A percentile compares a stretch with the other conserved stretches of the same genome.
phyloP scores from a whole-genome alignment of 768 basidiomycete species.

The Naganishia antarctica region DNA sequence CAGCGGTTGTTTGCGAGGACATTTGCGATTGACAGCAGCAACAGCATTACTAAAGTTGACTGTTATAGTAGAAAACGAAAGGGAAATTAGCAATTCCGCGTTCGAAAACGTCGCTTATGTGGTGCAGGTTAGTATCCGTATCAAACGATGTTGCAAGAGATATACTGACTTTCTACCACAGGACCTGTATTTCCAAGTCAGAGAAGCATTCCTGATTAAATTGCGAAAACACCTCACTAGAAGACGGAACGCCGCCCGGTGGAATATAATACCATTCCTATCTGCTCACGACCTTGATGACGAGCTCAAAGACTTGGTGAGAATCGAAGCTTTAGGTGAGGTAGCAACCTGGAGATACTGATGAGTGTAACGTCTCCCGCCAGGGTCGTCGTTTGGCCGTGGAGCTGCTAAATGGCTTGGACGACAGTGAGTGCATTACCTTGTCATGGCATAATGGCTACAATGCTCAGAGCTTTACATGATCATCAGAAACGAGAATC shows the following conservation, averaged over 20 bases:
- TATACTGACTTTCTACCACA: slow-evolving; percentile 44
- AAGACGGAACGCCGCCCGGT: slow-evolving; percentile 64
- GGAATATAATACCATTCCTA: slow-evolving; percentile 80
- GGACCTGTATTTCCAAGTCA: slow-evolving; percentile 86
- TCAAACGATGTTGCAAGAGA: neutral
- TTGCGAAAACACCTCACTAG: slow-evolving; percentile 61
- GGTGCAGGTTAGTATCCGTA: slow-evolving; percentile 60
- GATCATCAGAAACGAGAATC: slow-evolving; percentile 55
- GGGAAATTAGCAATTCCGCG: slow-evolving; percentile 55
- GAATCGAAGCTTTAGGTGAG: too few relatives aligned
- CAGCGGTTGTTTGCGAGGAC: slow-evolving; percentile 57
- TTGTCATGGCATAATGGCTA: neutral
- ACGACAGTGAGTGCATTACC: neutral
- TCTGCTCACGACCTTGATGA: slow-evolving; percentile 84
- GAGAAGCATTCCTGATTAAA: slow-evolving; percentile 71
- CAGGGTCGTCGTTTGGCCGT: slow-evolving; percentile 20
- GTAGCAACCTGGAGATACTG: slow-evolving; percentile 13
- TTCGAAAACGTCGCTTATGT: slow-evolving; percentile 69
- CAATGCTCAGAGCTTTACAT: neutral
- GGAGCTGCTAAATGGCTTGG: neutral
- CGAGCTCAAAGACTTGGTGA: slow-evolving; percentile 67
- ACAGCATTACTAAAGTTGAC: slow-evolving; percentile 73
- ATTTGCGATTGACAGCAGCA: slow-evolving; percentile 77
- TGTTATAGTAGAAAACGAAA: slow-evolving; percentile 54
- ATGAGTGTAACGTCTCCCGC: too few relatives aligned